Percentiles rank a stretch among this genome's conserved stretches.
phyloP scores from a whole-genome alignment of 352 stramenopile genomes.

The Phytophthora pluvialis region DNA sequence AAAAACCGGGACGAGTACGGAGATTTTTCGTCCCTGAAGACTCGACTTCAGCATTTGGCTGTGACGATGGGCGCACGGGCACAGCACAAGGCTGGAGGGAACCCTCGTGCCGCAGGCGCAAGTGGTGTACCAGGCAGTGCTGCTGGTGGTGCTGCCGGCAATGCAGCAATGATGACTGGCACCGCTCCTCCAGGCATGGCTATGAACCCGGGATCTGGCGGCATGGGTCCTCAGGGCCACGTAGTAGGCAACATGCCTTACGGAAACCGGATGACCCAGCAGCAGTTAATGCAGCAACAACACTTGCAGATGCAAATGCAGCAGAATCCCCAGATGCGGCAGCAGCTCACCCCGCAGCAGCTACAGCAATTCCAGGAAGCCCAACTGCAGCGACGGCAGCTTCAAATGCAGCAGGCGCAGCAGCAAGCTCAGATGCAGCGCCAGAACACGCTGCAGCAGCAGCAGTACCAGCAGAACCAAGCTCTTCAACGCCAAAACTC shows the following conservation, averaged over 20 bases:
- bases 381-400: conserved; percentile 74
- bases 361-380: conserved; percentile 81
- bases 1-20: conserved; percentile 96
- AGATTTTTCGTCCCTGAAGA: conserved; percentile 96
- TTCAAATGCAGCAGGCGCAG: conserved; percentile 67
- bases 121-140: conserved; percentile 38
- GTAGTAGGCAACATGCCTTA: conserved; percentile 80
- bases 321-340: conserved; percentile 80
- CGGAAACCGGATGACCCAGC: conserved; percentile 79
- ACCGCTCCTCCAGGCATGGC: conserved; percentile 51
- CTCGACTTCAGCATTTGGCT: conserved; percentile 96
- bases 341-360: conserved; percentile 84
- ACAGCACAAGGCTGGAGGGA: conserved; percentile 74
- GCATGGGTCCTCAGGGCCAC: conserved; percentile 66
- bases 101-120: conserved; percentile 47
- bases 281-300: conserved; percentile 79
- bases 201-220: conserved; percentile 54
- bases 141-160: conserved; percentile 29
- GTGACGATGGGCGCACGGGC: conserved; percentile 88
- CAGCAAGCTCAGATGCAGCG: conserved; percentile 68
- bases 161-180: conserved; percentile 57
- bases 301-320: conserved; percentile 86
- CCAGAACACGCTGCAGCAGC: conserved; percentile 62
- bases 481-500: conserved; percentile 56
- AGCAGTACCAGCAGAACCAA: conserved; percentile 66